phyloP scores from a whole-genome alignment of 2,329 filamentous ascomycete genomes.

The Exophiala xenobiotica region DNA sequence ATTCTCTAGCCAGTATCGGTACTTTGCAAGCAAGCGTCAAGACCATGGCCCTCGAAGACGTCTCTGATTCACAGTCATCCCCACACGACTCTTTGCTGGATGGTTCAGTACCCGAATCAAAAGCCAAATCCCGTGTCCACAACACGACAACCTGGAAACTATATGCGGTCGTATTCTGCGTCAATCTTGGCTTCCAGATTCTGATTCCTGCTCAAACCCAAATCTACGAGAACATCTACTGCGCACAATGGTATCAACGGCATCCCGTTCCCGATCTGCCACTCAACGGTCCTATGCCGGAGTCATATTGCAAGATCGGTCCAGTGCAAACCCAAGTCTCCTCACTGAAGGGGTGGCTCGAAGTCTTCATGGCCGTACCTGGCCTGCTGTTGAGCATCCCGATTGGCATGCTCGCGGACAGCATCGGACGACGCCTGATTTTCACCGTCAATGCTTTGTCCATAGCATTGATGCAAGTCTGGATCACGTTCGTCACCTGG shows the following conservation, averaged over 20 bases:
- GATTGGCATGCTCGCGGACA: constrained; percentile 51
- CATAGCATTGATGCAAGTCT: constrained; percentile 31
- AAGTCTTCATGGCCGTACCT: constrained; percentile 47
- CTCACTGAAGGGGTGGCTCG: constrained; percentile 51
- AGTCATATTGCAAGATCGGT: constrained; percentile 52
- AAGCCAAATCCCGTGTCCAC: neutral
- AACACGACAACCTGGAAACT: constrained; percentile 26
- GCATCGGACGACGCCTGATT: constrained; percentile 47
- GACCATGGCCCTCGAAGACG: too few species aligned
- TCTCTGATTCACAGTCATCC: too few species aligned
- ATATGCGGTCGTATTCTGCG: constrained; percentile 43
- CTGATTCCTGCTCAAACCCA: constrained; percentile 47
- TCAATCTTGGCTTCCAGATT: constrained; percentile 49
- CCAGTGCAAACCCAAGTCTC: constrained; percentile 51
- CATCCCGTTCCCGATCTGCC: constrained; percentile 46
- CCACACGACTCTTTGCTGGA: too few species aligned
- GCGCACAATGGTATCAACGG: constrained; percentile 44
- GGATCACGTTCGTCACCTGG: constrained; percentile 35
- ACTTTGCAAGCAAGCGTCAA: too few species aligned
- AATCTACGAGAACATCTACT: constrained; percentile 51
- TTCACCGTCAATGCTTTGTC: constrained; percentile 39
- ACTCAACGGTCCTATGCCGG: constrained; percentile 43
- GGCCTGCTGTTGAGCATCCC: constrained; percentile 50
- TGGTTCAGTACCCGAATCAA: neutral
- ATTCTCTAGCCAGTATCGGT: too few species aligned